phyloP scores from a whole-genome alignment of 208 protist species.

The Leishmania guyanensis region DNA sequence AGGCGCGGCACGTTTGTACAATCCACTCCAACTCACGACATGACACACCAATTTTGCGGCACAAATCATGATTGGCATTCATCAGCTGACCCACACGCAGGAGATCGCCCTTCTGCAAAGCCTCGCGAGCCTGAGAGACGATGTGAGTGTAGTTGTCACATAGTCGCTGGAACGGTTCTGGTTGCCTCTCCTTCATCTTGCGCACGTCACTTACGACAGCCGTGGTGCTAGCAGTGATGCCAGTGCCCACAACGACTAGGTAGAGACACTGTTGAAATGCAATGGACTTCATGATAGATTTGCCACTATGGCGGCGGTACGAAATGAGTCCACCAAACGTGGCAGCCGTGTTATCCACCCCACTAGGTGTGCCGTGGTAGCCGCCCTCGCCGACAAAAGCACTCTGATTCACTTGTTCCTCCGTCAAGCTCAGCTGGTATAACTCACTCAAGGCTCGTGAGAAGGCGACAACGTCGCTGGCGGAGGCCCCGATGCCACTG shows the following conservation, averaged over 20 bases:
- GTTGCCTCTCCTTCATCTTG: slow-evolving; percentile 45
- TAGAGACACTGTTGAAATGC: slow-evolving; percentile 40
- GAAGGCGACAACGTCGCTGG: slow-evolving; percentile 77
- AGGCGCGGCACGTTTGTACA: slow-evolving; percentile 37
- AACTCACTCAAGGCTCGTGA: slow-evolving; percentile 79
- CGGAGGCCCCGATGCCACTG: slow-evolving; percentile 85
- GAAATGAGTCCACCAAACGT: slow-evolving; percentile 88
- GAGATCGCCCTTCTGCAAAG: slow-evolving; percentile 50
- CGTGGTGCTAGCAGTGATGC: slow-evolving; percentile 80
- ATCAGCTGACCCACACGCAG: slow-evolving; percentile 54
- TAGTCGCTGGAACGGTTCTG: slow-evolving; percentile 47
- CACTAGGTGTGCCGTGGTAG: slow-evolving; percentile 90
- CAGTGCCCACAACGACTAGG: slow-evolving; percentile 83
- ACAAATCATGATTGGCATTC: slow-evolving; percentile 71
- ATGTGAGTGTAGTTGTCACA: slow-evolving; percentile 45
- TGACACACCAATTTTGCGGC: slow-evolving; percentile 60
- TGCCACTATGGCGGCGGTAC: slow-evolving; percentile 43
- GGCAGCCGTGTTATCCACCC: slow-evolving; percentile 89
- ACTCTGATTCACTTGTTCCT: slow-evolving; percentile 67
- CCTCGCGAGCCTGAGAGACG: slow-evolving; percentile 38
- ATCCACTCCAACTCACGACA: slow-evolving; percentile 76
- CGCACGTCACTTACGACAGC: slow-evolving; percentile 71
- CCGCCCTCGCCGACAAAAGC: slow-evolving; percentile 77
- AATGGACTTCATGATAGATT: slow-evolving; percentile 45
- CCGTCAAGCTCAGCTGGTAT: slow-evolving; percentile 58